These are phyloP conservation scores for Kazachstania africana DNA, from an alignment of 805 yeast species.

Conservation along the genomic window DNA sequence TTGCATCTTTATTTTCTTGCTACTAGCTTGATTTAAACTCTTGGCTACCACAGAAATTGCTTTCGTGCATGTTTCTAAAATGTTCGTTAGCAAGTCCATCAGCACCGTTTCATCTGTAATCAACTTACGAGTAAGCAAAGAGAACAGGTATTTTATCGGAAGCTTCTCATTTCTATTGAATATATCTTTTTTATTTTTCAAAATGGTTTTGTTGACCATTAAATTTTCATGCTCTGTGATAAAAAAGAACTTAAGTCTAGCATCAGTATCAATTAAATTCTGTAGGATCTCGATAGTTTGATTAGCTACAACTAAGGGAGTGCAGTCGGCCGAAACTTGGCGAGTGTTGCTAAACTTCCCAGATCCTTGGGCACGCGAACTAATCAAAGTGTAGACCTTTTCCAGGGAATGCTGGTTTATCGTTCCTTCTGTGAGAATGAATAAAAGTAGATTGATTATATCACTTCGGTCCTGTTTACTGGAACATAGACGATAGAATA, in stretches of 20 bases:
- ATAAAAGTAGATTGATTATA: constrained; percentile 52
- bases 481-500: constrained; percentile 55
- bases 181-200: constrained; percentile 26
- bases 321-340: constrained; percentile 45
- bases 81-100: constrained; percentile 65
- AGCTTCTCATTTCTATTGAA: constrained; percentile 34
- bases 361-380: constrained; percentile 34
- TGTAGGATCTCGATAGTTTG: constrained; percentile 70
- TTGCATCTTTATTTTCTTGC: constrained; percentile 25
- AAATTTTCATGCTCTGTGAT: constrained; percentile 62
- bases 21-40: constrained; percentile 23
- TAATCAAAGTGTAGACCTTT: constrained; percentile 44
- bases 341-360: constrained; percentile 6
- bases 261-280: constrained; percentile 53
- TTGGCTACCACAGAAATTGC: constrained; percentile 50
- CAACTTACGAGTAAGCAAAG: constrained; percentile 48
- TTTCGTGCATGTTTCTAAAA: constrained; percentile 65
- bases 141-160: constrained; percentile 62
- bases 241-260: constrained; percentile 60
- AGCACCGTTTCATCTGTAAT: constrained; percentile 62
- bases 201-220: constrained; percentile 26
- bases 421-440: constrained; percentile 68
- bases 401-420: constrained; percentile 49
- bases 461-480: constrained; percentile 74
- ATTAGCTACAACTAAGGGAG: constrained; percentile 61